These are phyloP conservation scores for Boeremia exigua DNA, from an alignment of 2,329 filamentous ascomycete species.

Conservation along the genomic window DNA sequence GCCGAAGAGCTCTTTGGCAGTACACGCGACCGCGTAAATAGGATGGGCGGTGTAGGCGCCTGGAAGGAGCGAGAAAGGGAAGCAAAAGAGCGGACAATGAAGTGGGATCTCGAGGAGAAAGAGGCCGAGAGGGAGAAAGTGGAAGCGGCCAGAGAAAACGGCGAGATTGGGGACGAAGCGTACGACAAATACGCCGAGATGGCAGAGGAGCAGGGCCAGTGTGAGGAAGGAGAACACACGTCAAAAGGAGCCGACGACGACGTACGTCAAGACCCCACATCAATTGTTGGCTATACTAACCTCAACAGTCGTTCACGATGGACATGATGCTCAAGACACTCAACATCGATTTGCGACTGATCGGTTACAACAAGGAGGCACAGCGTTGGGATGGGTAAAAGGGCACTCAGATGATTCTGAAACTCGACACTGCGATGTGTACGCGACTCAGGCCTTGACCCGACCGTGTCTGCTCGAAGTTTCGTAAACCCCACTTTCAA, in stretches of 20 bases:
- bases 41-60: slow-evolving; percentile 67
- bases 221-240: slow-evolving; percentile 46
- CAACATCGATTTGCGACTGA: slow-evolving; percentile 67
- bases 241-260: slow-evolving; percentile 44
- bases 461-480: not conserved
- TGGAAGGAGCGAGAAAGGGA: slow-evolving; percentile 55
- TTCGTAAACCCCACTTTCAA: not conserved
- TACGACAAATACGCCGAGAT: slow-evolving; percentile 52
- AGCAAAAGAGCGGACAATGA: slow-evolving; percentile 41
- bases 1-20: slow-evolving; percentile 71
- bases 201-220: slow-evolving; percentile 49
- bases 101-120: slow-evolving; percentile 47
- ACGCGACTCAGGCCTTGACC: slow-evolving; percentile 13
- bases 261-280: slow-evolving; percentile 36
- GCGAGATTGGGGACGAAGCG: slow-evolving; percentile 54
- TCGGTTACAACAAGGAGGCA: slow-evolving; percentile 65
- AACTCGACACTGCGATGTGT: slow-evolving; percentile 18
- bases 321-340: slow-evolving; percentile 71
- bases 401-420: no score
- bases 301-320: slow-evolving; percentile 66
- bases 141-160: slow-evolving; percentile 47
- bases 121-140: slow-evolving; percentile 52
- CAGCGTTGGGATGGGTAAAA: slow-evolving; percentile 65
- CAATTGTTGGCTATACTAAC: slow-evolving; percentile 12
- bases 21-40: slow-evolving; percentile 65